A percentile compares a stretch with the other conserved stretches of the same genome.
phyloP scores from a whole-genome alignment of 2,329 filamentous ascomycete genomes.

The Aspergillus oerlinghausenensis region DNA sequence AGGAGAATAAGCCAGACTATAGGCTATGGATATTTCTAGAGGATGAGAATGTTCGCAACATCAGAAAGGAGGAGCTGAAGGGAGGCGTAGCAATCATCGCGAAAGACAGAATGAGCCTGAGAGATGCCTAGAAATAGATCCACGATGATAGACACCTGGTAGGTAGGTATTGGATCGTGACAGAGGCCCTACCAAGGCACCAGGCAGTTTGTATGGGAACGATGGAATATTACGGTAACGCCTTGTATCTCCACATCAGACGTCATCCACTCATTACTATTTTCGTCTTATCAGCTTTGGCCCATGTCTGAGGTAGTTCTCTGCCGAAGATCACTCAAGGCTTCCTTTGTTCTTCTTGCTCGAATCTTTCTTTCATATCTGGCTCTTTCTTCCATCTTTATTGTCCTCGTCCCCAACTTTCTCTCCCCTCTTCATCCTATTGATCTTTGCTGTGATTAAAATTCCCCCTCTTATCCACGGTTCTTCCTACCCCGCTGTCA shows the following conservation, averaged over 20 bases:
- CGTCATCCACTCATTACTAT: background rate
- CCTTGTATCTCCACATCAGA: slow-evolving; percentile 1
- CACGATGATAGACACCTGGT: background rate
- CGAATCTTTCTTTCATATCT: background rate
- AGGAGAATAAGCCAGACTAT: background rate
- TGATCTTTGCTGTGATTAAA: background rate
- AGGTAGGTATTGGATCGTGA: background rate
- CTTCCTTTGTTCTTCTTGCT: background rate
- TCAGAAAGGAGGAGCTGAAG: background rate
- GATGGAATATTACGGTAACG: slow-evolving; percentile 1
- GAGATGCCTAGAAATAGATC: background rate
- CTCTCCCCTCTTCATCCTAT: background rate
- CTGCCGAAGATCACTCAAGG: background rate
- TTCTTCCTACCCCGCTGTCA: slow-evolving; percentile 18
- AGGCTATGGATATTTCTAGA: background rate
- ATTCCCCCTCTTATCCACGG: slow-evolving; percentile 10
- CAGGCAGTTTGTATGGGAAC: background rate
- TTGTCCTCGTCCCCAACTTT: background rate
- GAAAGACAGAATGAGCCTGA: background rate
- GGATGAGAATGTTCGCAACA: background rate
- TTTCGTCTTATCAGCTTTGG: background rate
- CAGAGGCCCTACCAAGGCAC: background rate
- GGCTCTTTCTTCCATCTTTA: slow-evolving; percentile 4
- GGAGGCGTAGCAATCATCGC: background rate
- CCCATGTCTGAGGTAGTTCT: no score